These are phyloP conservation scores for Hypoxylon sp. DNA, from an alignment of 2,329 filamentous ascomycete species.

Conservation along the genomic window DNA sequence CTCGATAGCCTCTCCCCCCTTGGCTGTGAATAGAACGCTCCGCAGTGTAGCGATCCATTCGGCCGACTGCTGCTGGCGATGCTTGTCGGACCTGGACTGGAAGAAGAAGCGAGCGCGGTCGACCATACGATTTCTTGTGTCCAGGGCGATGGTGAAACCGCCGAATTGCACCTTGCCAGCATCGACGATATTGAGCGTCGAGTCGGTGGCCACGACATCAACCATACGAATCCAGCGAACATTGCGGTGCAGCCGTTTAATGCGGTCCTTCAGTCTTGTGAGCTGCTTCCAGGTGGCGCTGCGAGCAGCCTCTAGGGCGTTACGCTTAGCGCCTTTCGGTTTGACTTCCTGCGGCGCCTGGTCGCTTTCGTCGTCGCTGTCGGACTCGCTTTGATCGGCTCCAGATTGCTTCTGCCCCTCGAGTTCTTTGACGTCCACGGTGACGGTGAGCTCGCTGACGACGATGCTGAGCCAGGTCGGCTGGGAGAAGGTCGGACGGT, in stretches of 20 bases:
- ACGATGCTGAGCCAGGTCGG: conserved; percentile 96
- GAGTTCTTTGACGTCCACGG: conserved; percentile 76
- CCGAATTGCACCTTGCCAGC: conserved; percentile 88
- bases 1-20: conserved; percentile 85
- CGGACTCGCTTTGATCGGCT: conserved; percentile 43
- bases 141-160: conserved; percentile 83
- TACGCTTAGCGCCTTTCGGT: conserved; percentile 40
- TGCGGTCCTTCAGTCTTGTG: conserved; percentile 79
- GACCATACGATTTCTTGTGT: conserved; percentile 90
- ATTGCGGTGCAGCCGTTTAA: conserved; percentile 85
- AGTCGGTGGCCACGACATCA: conserved; percentile 85
- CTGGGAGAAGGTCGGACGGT: conserved; percentile 94
- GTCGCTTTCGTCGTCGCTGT: conserved; percentile 35
- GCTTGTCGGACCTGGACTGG: conserved; percentile 71
- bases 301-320: conserved; percentile 51
- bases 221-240: conserved; percentile 90
- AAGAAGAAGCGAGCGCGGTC: conserved; percentile 90
- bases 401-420: conserved; percentile 56
- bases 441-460: conserved; percentile 83
- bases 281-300: conserved; percentile 84
- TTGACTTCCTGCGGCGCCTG: conserved; percentile 31
- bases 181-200: conserved; percentile 77
- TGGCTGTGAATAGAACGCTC: conserved; percentile 87
- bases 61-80: conserved; percentile 72
- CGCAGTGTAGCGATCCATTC: conserved; percentile 92